Percentiles rank a stretch among this genome's conserved stretches.
phyloP scores from a whole-genome alignment of 2,329 filamentous ascomycete species.

The Pyrenophora seminiperda region DNA sequence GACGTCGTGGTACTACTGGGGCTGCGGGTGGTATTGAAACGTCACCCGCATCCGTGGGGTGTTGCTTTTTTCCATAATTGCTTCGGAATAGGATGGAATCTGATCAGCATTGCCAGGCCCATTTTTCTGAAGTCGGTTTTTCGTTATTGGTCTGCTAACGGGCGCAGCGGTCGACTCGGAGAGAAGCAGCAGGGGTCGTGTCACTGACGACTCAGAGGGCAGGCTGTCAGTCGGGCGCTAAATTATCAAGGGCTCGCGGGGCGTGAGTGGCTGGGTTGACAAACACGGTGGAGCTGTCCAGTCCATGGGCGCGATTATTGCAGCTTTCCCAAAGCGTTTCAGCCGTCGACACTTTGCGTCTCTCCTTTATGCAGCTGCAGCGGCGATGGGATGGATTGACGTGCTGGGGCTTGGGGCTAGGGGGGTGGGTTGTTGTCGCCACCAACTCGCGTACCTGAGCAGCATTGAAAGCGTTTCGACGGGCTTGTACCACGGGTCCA shows the following conservation, averaged over 20 bases:
- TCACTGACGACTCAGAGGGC: slow-evolving; percentile 40
- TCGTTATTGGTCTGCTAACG: slow-evolving; percentile 40
- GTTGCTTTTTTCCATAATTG: slow-evolving; percentile 42
- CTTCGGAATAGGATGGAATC: slow-evolving; percentile 47
- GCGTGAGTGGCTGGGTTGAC: slow-evolving; percentile 42
- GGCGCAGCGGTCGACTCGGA: slow-evolving; percentile 40
- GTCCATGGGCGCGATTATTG: slow-evolving; percentile 36
- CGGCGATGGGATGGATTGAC: slow-evolving; percentile 37
- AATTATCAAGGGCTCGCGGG: slow-evolving; percentile 35
- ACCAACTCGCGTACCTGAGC: slow-evolving; percentile 43
- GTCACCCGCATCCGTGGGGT: slow-evolving; percentile 32
- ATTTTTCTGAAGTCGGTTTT: slow-evolving; percentile 30
- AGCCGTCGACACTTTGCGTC: slow-evolving; percentile 33
- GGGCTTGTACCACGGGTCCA: slow-evolving; percentile 35
- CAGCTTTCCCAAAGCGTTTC: slow-evolving; percentile 44
- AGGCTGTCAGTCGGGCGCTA: slow-evolving; percentile 44
- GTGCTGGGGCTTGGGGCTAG: too few relatives aligned
- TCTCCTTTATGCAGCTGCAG: slow-evolving; percentile 48
- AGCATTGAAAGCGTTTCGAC: slow-evolving; percentile 15
- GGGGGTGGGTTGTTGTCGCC: too few relatives aligned
- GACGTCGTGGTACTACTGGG: slow-evolving; percentile 29
- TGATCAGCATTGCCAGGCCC: slow-evolving; percentile 45
- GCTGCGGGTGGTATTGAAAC: slow-evolving; percentile 38
- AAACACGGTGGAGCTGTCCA: slow-evolving; percentile 41
- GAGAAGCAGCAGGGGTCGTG: slow-evolving; percentile 40